A percentile compares a stretch with the other conserved stretches of the same genome.
phyloP scores from a whole-genome alignment of 2,329 filamentous ascomycete species.

The Alternaria sp. region DNA sequence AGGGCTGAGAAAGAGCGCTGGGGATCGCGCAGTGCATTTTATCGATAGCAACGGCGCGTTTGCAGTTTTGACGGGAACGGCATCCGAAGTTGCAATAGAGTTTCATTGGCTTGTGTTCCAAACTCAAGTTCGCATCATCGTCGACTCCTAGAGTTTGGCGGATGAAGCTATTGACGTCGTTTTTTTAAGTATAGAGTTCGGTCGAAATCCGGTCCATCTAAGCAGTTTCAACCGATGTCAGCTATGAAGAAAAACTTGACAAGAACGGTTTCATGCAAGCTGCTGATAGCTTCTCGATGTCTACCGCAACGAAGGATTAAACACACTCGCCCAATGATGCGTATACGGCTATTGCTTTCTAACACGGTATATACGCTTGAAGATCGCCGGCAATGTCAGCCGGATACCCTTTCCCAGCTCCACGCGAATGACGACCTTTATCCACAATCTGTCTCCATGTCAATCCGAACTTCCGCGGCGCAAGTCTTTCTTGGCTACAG shows the following conservation, averaged over 20 bases:
- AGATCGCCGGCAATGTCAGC: background rate
- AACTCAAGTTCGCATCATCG: background rate
- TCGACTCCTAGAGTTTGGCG: background rate
- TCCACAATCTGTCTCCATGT: background rate
- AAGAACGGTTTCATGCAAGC: background rate
- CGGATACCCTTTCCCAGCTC: background rate
- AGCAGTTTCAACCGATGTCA: background rate
- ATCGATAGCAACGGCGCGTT: slow-evolving; percentile 10
- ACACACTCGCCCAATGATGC: background rate
- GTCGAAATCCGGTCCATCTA: background rate
- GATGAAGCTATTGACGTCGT: background rate
- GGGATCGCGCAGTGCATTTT: background rate
- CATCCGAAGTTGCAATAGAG: background rate
- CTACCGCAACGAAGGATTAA: background rate
- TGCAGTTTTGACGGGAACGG: background rate
- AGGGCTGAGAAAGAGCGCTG: slow-evolving; percentile 12
- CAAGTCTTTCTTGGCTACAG: background rate
- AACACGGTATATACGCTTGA: background rate
- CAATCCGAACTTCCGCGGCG: background rate
- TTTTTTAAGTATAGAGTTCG: background rate
- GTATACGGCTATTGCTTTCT: background rate
- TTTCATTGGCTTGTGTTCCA: background rate
- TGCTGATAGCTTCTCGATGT: background rate
- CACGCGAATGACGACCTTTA: slow-evolving; percentile 2
- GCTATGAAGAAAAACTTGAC: background rate